Evolutionary conservation across 192 early-diverging fungal genomes (phyloP).

Genomic region (Coemansia sp.): DNA sequence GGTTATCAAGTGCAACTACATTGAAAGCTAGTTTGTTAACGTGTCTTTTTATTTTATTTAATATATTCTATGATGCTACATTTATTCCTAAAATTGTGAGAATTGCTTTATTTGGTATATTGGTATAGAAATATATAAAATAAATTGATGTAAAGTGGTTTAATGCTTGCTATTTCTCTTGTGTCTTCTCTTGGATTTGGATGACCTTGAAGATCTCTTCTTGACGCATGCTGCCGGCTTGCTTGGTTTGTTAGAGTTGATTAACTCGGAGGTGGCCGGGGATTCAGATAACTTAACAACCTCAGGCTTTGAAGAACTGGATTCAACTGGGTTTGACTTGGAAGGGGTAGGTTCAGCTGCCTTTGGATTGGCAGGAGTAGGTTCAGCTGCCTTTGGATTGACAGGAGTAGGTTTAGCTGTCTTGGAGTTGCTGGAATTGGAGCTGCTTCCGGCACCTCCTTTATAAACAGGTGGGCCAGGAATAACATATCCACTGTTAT

Average conservation of each 20-base stretch:
- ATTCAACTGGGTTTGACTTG: neutral
- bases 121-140: neutral
- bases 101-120: neutral
- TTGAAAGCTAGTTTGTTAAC: neutral
- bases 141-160: no score
- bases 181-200: neutral
- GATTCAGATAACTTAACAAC: neutral
- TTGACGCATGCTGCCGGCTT: neutral
- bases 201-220: neutral
- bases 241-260: neutral
- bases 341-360: neutral
- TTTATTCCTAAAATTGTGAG: neutral
- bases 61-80: neutral
- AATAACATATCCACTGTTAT: slow-evolving; percentile 2
- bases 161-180: neutral
- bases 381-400: neutral
- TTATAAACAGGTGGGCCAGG: slow-evolving; percentile 5
- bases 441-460: neutral
- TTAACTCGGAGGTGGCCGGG: neutral
- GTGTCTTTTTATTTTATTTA: neutral
- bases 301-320: neutral
- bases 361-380: no score
- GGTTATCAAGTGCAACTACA: neutral
- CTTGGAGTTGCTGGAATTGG: neutral
- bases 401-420: neutral